Percentiles rank a stretch among this genome's conserved stretches.
Evolutionary conservation across 208 protist species (phyloP).

Genomic region (Trypanosoma cruzi): DNA sequence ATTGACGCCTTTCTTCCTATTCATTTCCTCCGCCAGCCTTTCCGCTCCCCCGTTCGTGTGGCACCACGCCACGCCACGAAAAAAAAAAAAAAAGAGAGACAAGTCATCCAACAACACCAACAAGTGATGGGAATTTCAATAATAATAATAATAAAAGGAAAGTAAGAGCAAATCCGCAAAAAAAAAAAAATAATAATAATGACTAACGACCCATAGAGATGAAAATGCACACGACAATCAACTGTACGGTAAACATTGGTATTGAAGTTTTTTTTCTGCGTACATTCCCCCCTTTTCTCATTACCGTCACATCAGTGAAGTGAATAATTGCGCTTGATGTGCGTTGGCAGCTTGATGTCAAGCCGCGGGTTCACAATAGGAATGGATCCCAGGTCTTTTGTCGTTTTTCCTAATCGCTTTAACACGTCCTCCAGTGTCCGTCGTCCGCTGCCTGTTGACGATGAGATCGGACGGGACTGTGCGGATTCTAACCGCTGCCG

Average conservation of each 20-base stretch:
- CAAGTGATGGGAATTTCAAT: slow-evolving; percentile 1
- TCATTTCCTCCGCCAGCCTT: slow-evolving; percentile 30
- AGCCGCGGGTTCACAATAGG: slow-evolving; percentile 84
- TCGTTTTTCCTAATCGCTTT: slow-evolving; percentile 77
- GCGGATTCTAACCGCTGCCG: slow-evolving; percentile 61
- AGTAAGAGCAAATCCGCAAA: slow-evolving; percentile 1
- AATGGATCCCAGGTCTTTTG: slow-evolving; percentile 77
- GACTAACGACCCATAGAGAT: not conserved
- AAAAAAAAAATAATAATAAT: slow-evolving; percentile 20
- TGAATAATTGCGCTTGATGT: slow-evolving; percentile 85
- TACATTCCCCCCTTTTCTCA: not conserved
- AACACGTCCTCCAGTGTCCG: slow-evolving; percentile 91
- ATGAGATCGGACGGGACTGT: slow-evolving; percentile 29
- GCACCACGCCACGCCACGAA: no score
- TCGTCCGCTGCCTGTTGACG: slow-evolving; percentile 42
- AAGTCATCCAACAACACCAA: not conserved
- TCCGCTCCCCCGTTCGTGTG: slow-evolving; percentile 21
- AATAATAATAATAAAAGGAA: slow-evolving; percentile 5
- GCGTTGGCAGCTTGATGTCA: slow-evolving; percentile 85
- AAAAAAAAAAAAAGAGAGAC: slow-evolving; percentile 21
- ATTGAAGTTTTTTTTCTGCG: not conserved
- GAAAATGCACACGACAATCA: not conserved
- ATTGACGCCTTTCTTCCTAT: slow-evolving; percentile 1
- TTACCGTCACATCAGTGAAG: slow-evolving; percentile 59
- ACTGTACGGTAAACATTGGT: not conserved